Evolutionary conservation across 768 basidiomycete genomes (phyloP).

Genomic region (Phallus indusiatus): DNA sequence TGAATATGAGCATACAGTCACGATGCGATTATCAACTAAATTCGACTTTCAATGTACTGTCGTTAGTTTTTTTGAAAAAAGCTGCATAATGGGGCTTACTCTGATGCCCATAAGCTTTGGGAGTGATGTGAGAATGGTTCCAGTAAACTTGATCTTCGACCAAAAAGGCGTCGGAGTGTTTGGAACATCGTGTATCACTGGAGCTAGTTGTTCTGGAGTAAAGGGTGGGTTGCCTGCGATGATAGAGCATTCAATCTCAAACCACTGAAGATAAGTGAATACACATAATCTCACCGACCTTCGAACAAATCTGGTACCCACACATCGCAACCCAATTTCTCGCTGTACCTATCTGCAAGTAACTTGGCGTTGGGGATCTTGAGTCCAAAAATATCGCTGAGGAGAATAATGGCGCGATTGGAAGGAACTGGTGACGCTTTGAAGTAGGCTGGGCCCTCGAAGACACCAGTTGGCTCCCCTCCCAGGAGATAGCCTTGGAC

Average conservation of each 20-base stretch:
- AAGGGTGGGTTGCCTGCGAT: conserved; percentile 24
- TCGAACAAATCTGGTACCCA: conserved; percentile 55
- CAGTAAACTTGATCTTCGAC: conserved; percentile 2
- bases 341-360: conserved; percentile 44
- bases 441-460: conserved; percentile 10
- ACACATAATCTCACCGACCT: conserved; percentile 26
- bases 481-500: neutral
- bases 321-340: conserved; percentile 44
- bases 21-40: conserved; percentile 20
- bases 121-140: neutral
- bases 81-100: neutral
- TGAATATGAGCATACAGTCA: conserved; percentile 13
- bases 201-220: conserved; percentile 18
- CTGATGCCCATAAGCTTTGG: conserved; percentile 6
- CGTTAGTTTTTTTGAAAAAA: neutral
- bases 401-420: conserved; percentile 37
- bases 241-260: neutral
- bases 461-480: neutral
- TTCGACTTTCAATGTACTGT: conserved; percentile 19
- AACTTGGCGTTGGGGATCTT: conserved; percentile 43
- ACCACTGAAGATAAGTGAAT: neutral
- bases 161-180: conserved; percentile 9
- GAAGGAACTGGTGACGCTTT: conserved; percentile 12
- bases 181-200: conserved; percentile 22
- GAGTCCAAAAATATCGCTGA: conserved; percentile 52